Base-by-base conservation (phyloP, 164 flowering plant genomes). In the Vitis cinerea region DNA sequence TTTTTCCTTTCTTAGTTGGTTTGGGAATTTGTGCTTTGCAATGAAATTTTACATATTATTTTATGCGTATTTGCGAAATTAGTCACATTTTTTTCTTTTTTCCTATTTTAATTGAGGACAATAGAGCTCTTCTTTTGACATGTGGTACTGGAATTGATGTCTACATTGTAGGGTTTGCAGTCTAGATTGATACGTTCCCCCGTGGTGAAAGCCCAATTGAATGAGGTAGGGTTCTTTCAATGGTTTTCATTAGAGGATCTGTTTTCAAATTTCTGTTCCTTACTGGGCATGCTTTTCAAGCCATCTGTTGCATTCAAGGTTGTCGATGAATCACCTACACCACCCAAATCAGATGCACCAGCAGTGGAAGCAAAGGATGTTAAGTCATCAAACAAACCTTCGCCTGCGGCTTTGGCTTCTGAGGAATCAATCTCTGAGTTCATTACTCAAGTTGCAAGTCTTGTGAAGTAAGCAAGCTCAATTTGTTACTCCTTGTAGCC, bases 341-440 rank as follows among this genome's bases (percentile, higher is more conserved):
- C 73, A 29, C 23, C 66, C 31, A 74, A 83, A 63, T 61, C 80
- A 8, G 78, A 75, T 9, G 71, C 58, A 50, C 70, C 74, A 4
- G 60, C 76, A 50, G 58, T 65, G 17, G 83, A 72, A 47, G 63
- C 68, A 48, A 80, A 84, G 67, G 84, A 82, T 64, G 70, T 31
- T 12, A 70, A 74, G 63, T 66, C 78, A 64, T 72, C 68, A 60
- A 74, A 59, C 58, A 72, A 76, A 37, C 65, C 75, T 58, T 72
- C 80, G 63, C 63, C 81, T 31, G 48, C 78, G 31, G 67, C 73
- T 65, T 70, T 77, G 72, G 84, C 80, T 37, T 72, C 88, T 10
- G 85, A 89, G 64, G 84, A 82, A 72, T 74, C 92, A 13, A 73
- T 89, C 49, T 75, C 90, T 16, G 88, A 80, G 61, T 88, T 89